Conservation (phyloP, 2,329 filamentous ascomycete genomes). For the Hypoxylon sp. region DNA sequence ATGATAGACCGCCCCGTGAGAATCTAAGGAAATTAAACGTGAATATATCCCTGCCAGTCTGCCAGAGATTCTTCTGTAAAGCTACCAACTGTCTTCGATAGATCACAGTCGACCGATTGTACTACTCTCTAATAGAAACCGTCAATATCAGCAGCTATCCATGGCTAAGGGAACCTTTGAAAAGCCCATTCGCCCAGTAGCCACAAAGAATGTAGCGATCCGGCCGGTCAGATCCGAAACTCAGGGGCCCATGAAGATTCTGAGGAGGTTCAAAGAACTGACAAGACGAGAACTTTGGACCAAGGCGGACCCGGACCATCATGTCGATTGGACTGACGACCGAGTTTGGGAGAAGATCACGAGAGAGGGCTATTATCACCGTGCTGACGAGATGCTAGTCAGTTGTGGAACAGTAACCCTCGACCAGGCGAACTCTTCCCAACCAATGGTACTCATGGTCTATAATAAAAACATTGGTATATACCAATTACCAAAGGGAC, state of each 20-base stretch:
- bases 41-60: constrained; percentile 2
- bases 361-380: constrained; percentile 53
- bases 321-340: constrained; percentile 49
- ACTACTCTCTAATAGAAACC: constrained; percentile 5
- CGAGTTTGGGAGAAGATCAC: constrained; percentile 50
- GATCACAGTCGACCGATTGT: neutral
- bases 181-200: constrained; percentile 30
- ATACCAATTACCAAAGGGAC: constrained; percentile 63
- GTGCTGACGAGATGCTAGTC: constrained; percentile 59
- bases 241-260: constrained; percentile 32
- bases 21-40: constrained; percentile 25
- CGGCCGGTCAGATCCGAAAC: constrained; percentile 31
- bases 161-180: constrained; percentile 45
- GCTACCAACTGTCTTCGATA: constrained; percentile 2
- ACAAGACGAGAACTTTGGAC: constrained; percentile 44
- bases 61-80: constrained; percentile 9
- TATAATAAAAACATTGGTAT: constrained; percentile 59
- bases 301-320: constrained; percentile 41
- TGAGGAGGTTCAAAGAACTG: constrained; percentile 43
- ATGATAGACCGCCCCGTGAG: constrained; percentile 5
- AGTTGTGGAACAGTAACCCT: constrained; percentile 63
- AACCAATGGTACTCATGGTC: constrained; percentile 57
- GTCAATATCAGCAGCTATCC: constrained; percentile 4
- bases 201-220: constrained; percentile 34
- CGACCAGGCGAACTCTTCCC: constrained; percentile 49